Evolutionary conservation across 768 basidiomycete genomes (phyloP), one percentile per base, ranked within the genome.

Genomic region (Rhodotorula sphaerocarpa): DNA sequence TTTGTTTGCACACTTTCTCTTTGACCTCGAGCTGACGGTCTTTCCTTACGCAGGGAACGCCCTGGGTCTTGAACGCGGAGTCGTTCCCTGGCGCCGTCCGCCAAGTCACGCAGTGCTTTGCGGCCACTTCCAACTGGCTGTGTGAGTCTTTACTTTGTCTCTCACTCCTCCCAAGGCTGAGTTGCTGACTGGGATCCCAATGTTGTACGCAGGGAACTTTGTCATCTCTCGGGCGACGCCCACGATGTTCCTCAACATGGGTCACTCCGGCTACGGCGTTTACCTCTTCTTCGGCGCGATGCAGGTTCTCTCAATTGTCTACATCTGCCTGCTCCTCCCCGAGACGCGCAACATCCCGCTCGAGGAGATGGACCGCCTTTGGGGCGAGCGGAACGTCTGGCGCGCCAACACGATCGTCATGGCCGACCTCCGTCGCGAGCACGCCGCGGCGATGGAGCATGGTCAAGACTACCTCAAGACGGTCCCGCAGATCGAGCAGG

Each of bases 1-100:
- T 18, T 36, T 28, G 10, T 21, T 28, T 25, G 25, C 3, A 3
- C 21, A 20, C 6, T 2, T 15, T 1, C 34, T n/a, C n/a, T n/a
- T n/a, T n/a, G 34, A 9, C 7, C 31, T 7, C 23, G 3, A 44
- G 45, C 43, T 50, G 30, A 25, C 62, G 27, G 23, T 28, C 66
- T 55, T 65, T 68, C 62, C 36, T 74, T 74, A 9, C 50, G n/a
- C n/a, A 79, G 45, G 79, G 79, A 16, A 78, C 79, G 3, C 79
- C 79, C 7, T 80, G 79, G 79, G 78, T 80, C 44, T 75, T 80
- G 31, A 75, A 75, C 44, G 75, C 78, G 27, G 80, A 79, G 63
- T 74, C 79, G 54, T 80, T 80, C 73, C 78, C 78, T 16, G 65
- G 70, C 18, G 61, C 62, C 21, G 57, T 74, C 31, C 67, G 75